Base-by-base conservation (phyloP, 805 yeast species). In the Ogataea paradorogensis region DNA sequence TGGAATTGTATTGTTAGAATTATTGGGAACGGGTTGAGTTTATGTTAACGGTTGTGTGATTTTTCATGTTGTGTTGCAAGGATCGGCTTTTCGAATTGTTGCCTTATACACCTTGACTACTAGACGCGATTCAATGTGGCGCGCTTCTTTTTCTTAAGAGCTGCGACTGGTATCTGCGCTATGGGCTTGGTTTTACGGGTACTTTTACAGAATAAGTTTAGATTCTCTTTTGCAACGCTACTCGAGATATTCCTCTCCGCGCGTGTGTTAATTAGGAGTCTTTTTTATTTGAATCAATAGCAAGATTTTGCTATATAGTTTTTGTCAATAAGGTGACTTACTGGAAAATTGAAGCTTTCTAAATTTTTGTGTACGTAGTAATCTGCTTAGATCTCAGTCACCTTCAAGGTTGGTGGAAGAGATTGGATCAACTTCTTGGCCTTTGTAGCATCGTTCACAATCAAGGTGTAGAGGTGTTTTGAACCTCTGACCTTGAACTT, bases 401-500 rank as follows among this genome's bases (percentile, higher is more conserved):
- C 82, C 69, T 80, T 78, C 72, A 85, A 79, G 63, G 85, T 79
- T 70, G 99, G 95, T 71, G 98, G 97, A 65, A 93, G 80, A 65
- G 98, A 85, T 79, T 90, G 96, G 67, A 86, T 82, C 76, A 93
- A 81, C 80, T 93, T 93, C 84, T 86, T 82, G 65, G 98, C 98
- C 82, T 89, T 90, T 71, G 87, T 84, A 65, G 88, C 84, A 72
- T 93, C 98, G 77, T 84, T 80, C 65, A 93, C 91, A 60, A 85
- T 85, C 73, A 91, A 79, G 61, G 99, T 93, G 86, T 93, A 93
- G 67, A 88, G 82, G 79, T 85, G 71, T 71, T 78, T 88, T 54
- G 96, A 65, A 72, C 97, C 96, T 82, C 98, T 89, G 66, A 93
- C 87, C 86, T 93, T 93, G 90, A 93, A 93, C 77, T 93, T 93